Base-by-base conservation (phyloP, 2,329 filamentous ascomycete species). In the Ceratocystis huliohia region DNA sequence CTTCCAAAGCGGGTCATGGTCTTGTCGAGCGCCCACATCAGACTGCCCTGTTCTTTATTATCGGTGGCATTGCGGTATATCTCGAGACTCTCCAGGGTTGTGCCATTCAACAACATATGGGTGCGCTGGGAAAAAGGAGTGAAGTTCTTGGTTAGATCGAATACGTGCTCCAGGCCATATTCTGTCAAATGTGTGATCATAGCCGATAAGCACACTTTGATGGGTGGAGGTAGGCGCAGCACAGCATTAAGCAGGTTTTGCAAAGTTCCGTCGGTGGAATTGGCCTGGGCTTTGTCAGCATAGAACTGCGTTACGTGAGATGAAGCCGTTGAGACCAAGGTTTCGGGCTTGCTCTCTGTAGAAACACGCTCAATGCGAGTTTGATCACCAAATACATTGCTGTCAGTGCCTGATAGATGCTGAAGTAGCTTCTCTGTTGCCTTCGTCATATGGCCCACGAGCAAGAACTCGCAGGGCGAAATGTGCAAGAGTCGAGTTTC, bases 31-130 rank as follows among this genome's bases (percentile, higher is more conserved):
- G 91, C 90, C 94, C 94, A 99, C 75, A 97, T 92, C 3, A 99
- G 79, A 74, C 92, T 96, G 2, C 94, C 94, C 71, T 88, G 92
- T 67, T 88, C 84, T 0, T 84, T 83, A 71, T 92, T 84, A 73
- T 97, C 92, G 0, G 93, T 97, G 71, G 91, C 86, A 70, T 99
- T 99, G 68, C 92, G 88, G 73, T 96, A 99, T 1, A 99, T 91
- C 74, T 99, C 94, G 13, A 99, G 81, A 72, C 91, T 96, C 62
- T 91, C 93, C 46, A 99, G 78, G 0, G 93, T 96, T 65, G 96
- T 99, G 57, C 93, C 94, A 73, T 95, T 96, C 68, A 99, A 79
- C 3, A 97, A 80, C 94, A 99, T 97, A 73, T 97, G 92, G 15
- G 93, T 92, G 46, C 92, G 82, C 6, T 92, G 90, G 71, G 89